A percentile compares a stretch with the other conserved stretches of the same genome.
phyloP scores from a whole-genome alignment of 2,329 filamentous ascomycete genomes.

The Xylaria sp. region DNA sequence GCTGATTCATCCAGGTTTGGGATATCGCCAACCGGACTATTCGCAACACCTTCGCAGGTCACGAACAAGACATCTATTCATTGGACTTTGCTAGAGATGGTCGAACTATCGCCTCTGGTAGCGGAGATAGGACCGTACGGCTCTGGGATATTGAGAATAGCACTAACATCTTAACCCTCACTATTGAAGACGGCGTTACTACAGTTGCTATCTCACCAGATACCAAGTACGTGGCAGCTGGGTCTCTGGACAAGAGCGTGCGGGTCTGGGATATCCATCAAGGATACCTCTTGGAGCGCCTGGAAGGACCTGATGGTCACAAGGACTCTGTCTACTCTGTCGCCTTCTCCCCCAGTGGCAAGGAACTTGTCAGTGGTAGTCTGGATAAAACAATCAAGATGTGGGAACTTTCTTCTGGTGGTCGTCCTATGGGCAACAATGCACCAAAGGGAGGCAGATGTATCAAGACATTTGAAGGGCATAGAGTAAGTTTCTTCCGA shows the following conservation, averaged over 20 bases:
- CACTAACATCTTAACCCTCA: constrained; percentile 83
- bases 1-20: constrained; percentile 76
- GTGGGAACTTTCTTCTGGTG: constrained; percentile 88
- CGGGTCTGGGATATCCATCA: constrained; percentile 93
- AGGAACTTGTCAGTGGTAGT: constrained; percentile 92
- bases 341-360: constrained; percentile 92
- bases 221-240: constrained; percentile 92
- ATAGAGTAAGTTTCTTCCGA: constrained; percentile 72
- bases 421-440: constrained; percentile 70
- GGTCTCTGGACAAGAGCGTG: constrained; percentile 96
- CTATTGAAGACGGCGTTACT: constrained; percentile 96
- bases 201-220: constrained; percentile 98
- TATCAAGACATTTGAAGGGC: constrained; percentile 95
- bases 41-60: constrained; percentile 92
- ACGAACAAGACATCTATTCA: constrained; percentile 98
- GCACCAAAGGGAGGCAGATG: constrained; percentile 89
- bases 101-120: constrained; percentile 93
- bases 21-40: constrained; percentile 87
- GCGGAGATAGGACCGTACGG: constrained; percentile 91
- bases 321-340: constrained; percentile 98
- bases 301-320: constrained; percentile 93
- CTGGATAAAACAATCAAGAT: constrained; percentile 99
- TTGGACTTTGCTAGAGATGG: constrained; percentile 95
- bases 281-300: constrained; percentile 87
- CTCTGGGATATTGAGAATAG: constrained; percentile 95